phyloP scores from a whole-genome alignment of 1,139 yeast genomes.

The Sugiyamaella novakii region DNA sequence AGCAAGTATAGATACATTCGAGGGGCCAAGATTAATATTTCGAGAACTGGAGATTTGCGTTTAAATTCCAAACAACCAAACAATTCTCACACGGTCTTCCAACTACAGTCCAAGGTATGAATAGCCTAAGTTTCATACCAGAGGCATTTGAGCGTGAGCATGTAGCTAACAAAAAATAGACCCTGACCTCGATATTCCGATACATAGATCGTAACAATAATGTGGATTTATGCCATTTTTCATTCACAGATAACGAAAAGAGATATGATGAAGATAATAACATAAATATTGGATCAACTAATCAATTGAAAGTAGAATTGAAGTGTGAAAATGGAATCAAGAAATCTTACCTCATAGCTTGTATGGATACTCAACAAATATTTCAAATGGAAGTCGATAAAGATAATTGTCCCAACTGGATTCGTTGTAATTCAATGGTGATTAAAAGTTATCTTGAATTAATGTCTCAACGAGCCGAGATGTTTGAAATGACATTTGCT shows the following conservation, averaged over 20 bases:
- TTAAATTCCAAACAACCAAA: not conserved
- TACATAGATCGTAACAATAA: slow-evolving; percentile 29
- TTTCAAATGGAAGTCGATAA: slow-evolving; percentile 31
- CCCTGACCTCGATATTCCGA: slow-evolving; percentile 29
- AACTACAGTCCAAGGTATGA: slow-evolving; percentile 28
- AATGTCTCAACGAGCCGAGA: slow-evolving; percentile 38
- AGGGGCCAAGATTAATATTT: not conserved
- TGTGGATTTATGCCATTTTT: slow-evolving; percentile 23
- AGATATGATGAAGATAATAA: slow-evolving; percentile 15
- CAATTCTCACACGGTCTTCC: slow-evolving; percentile 25
- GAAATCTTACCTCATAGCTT: slow-evolving; percentile 35
- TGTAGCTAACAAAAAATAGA: slow-evolving; percentile 4
- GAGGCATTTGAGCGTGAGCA: not conserved
- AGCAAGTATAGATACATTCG: slow-evolving; percentile 18
- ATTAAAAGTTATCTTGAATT: slow-evolving; percentile 36
- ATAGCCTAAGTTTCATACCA: not conserved
- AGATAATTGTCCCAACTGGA: slow-evolving; percentile 27
- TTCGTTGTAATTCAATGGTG: slow-evolving; percentile 32
- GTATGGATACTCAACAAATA: slow-evolving; percentile 32
- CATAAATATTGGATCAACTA: slow-evolving; percentile 12
- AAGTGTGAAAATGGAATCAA: slow-evolving; percentile 30
- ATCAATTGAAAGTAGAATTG: slow-evolving; percentile 27
- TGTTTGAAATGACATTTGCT: slow-evolving; percentile 33
- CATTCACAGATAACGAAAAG: slow-evolving; percentile 17
- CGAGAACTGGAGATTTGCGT: slow-evolving; percentile 1